Percentiles rank a stretch among this genome's conserved stretches.
Conservation (phyloP, 208 protist species). For the Acanthamoeba lenticulata region DNA sequence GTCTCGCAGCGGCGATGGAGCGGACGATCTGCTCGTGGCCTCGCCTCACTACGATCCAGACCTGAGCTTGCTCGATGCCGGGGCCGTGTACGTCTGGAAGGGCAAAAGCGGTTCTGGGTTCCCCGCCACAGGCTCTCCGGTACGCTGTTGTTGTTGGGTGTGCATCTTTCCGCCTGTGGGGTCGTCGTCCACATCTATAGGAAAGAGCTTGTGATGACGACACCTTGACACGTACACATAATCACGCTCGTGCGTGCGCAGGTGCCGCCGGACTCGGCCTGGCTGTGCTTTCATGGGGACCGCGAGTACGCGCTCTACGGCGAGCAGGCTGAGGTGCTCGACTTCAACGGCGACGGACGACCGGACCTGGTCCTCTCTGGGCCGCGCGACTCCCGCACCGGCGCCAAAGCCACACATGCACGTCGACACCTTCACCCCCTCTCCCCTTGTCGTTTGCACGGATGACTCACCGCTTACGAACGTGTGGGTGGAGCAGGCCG, state of each 20-base stretch:
- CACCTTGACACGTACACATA: no score
- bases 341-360: constrained; percentile 43
- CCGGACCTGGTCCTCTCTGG: background rate
- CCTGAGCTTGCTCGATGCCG: background rate
- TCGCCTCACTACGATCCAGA: background rate
- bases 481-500: no score
- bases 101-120: background rate
- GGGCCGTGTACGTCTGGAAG: background rate
- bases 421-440: no score
- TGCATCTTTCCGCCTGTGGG: background rate
- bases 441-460: no score
- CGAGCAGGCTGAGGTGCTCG: background rate
- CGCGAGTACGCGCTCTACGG: background rate
- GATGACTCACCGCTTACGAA: no score
- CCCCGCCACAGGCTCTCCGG: background rate
- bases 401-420: no score
- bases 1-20: background rate
- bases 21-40: background rate
- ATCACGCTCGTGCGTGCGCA: background rate
- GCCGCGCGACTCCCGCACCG: background rate
- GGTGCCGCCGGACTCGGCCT: background rate
- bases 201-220: no score
- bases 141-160: background rate
- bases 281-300: background rate
- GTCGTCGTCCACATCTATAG: no score